phyloP scores from a whole-genome alignment of 2,329 filamentous ascomycete species.

The Diaporthe vexans region DNA sequence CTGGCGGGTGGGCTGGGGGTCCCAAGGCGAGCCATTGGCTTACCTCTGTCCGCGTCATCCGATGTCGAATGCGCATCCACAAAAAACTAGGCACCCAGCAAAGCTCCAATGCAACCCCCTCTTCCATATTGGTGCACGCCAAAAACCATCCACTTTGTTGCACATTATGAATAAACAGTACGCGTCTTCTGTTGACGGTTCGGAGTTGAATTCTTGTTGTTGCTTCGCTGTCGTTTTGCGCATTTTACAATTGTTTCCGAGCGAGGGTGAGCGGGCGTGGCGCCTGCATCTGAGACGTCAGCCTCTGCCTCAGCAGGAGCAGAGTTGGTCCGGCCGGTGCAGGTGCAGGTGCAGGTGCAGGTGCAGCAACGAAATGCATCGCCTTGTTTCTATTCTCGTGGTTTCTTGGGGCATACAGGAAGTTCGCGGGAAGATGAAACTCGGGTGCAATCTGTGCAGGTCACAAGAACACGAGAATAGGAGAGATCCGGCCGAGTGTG shows the following conservation, averaged over 20 bases:
- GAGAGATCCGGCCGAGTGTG: constrained; percentile 38
- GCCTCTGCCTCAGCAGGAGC: constrained; percentile 25
- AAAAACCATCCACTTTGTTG: constrained; percentile 10
- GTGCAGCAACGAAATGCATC: neutral
- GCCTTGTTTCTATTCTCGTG: neutral
- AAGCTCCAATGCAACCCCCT: constrained; percentile 14
- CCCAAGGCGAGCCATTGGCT: neutral
- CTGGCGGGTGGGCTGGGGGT: neutral
- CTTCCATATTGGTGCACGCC: neutral
- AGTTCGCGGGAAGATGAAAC: constrained; percentile 29
- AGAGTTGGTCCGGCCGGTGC: constrained; percentile 8
- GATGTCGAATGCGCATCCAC: constrained; percentile 28
- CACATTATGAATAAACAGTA: constrained; percentile 26
- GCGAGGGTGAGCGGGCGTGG: neutral
- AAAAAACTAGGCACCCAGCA: constrained; percentile 31
- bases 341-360: too few relatives aligned
- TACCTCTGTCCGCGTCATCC: constrained; percentile 34
- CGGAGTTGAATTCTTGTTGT: neutral
- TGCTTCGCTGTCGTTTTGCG: neutral
- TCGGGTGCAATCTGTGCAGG: constrained; percentile 27
- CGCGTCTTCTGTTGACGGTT: neutral
- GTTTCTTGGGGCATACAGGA: neutral
- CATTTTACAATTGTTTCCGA: neutral
- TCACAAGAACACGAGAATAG: constrained; percentile 37
- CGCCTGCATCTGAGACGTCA: constrained; percentile 12